phyloP scores from a whole-genome alignment of 23 red algal genomes.

The Gracilaria vermiculophylla region DNA sequence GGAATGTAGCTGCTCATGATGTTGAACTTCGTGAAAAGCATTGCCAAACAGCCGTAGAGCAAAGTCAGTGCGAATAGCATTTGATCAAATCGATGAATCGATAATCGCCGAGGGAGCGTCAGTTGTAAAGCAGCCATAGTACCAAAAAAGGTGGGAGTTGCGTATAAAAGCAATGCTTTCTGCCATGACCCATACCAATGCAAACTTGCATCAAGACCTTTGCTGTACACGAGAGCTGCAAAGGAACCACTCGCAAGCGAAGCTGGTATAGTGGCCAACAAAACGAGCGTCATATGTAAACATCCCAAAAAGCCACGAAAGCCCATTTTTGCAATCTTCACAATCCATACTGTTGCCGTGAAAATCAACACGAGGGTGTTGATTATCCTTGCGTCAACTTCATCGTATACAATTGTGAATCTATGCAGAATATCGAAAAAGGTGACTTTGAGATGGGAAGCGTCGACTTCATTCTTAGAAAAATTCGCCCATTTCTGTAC shows the following conservation, averaged over 20 bases:
- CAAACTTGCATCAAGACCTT: not conserved
- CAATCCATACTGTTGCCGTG: conserved; percentile 30
- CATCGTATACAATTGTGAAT: conserved; percentile 19
- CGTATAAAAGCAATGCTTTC: conserved; percentile 19
- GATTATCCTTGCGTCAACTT: not conserved
- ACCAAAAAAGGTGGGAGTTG: conserved; percentile 45
- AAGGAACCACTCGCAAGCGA: conserved; percentile 45
- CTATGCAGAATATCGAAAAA: conserved; percentile 53
- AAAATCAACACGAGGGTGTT: conserved; percentile 19
- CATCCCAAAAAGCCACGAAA: not conserved
- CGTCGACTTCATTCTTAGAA: not conserved
- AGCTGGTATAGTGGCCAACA: not conserved
- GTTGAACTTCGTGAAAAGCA: not conserved
- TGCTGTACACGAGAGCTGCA: conserved; percentile 34
- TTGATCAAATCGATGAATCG: conserved; percentile 20
- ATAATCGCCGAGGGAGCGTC: conserved; percentile 20
- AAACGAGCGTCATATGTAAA: conserved; percentile 6
- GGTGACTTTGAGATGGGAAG: not conserved
- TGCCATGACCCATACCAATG: conserved; percentile 31
- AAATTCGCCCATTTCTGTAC: not conserved
- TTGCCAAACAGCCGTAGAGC: not conserved
- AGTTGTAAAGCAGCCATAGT: conserved; percentile 7
- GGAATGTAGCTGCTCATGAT: conserved; percentile 68
- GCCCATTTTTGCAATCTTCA: conserved; percentile 3
- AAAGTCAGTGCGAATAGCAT: conserved; percentile 51